Evolutionary conservation across 441 rosid genomes (phyloP).

Genomic region (Populus hybrid): DNA sequence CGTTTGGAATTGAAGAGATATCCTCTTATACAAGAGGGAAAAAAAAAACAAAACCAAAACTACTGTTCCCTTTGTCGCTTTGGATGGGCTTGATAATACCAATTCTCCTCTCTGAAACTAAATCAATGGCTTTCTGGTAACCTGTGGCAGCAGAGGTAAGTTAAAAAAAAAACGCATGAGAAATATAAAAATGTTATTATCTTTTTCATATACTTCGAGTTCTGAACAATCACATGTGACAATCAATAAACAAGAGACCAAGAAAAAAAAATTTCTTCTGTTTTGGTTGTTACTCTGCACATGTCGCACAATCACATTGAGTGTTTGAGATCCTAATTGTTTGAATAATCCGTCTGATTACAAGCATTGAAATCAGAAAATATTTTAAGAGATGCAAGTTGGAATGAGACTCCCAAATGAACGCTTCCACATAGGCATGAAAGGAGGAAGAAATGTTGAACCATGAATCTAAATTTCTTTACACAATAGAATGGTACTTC

Average conservation of each 20-base stretch:
- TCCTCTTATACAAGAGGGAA: neutral
- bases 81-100: neutral
- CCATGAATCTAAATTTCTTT: neutral
- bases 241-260: neutral
- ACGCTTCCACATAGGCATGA: neutral
- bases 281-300: neutral
- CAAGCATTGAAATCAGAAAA: no score
- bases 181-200: neutral
- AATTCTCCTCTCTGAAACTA: conserved; percentile 9
- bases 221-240: neutral
- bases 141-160: conserved; percentile 47
- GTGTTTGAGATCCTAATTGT: no score
- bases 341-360: no score
- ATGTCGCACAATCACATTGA: neutral
- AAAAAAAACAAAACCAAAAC: neutral
- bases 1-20: conserved; percentile 2
- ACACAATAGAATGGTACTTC: neutral
- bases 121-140: conserved; percentile 83
- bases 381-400: no score
- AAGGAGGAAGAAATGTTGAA: neutral
- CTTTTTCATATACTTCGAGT: neutral
- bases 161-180: neutral
- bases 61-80: neutral
- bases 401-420: neutral
- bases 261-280: neutral